Conservation (phyloP, 2,329 filamentous ascomycete genomes). For the Coccinonectria pachysandricola region DNA sequence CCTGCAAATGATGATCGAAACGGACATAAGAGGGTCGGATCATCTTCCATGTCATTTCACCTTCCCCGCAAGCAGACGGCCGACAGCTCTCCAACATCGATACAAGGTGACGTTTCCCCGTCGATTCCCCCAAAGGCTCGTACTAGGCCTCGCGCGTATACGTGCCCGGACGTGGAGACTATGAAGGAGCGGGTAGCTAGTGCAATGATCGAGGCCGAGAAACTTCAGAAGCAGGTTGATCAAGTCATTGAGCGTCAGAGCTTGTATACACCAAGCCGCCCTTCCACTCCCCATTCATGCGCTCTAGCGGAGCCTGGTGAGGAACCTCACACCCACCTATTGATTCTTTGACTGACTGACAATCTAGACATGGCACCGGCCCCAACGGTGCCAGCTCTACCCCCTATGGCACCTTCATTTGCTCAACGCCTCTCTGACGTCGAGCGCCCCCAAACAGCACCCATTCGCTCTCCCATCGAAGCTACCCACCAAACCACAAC, state of each 20-base stretch:
- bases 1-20: no score
- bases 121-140: conserved; percentile 33
- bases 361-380: conserved; percentile 36
- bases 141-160: conserved; percentile 31
- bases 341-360: conserved; percentile 8
- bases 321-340: conserved; percentile 7
- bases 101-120: conserved; percentile 16
- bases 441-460: conserved; percentile 25
- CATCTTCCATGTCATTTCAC: conserved; percentile 45
- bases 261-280: conserved; percentile 42
- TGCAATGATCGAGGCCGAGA: conserved; percentile 49
- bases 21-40: conserved; percentile 32
- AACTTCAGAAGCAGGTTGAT: conserved; percentile 48
- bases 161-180: conserved; percentile 36
- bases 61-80: conserved; percentile 36
- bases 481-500: no score
- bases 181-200: conserved; percentile 46
- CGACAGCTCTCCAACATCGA: conserved; percentile 13
- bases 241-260: conserved; percentile 51
- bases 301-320: conserved; percentile 22
- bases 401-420: conserved; percentile 47
- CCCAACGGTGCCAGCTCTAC: conserved; percentile 47
- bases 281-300: conserved; percentile 39
- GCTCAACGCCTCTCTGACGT: conserved; percentile 41
- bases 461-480: no score